Percentiles rank a stretch among this genome's conserved stretches.
These are phyloP conservation scores for Eimeria tenella DNA, from an alignment of 169 alveolate species.

Conservation along the genomic window DNA sequence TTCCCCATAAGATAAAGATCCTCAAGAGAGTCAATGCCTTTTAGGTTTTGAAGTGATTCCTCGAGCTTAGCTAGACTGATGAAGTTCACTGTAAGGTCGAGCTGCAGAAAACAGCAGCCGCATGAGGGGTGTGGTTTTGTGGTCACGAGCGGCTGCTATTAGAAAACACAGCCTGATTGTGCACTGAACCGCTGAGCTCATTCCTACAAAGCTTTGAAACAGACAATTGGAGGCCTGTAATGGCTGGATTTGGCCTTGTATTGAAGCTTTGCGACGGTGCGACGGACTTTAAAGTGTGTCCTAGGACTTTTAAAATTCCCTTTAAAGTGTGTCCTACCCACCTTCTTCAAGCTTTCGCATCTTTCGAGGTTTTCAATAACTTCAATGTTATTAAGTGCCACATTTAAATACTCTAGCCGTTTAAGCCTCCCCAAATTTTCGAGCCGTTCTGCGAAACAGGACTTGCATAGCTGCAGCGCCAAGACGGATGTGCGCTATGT, in stretches of 20 bases:
- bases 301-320: background rate
- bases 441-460: conserved; percentile 84
- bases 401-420: conserved; percentile 94
- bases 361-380: conserved; percentile 91
- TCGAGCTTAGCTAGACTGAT: conserved; percentile 89
- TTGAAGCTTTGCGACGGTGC: background rate
- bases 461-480: no score
- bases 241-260: background rate
- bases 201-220: background rate
- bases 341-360: conserved; percentile 93
- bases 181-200: background rate
- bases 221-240: background rate
- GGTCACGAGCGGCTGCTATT: background rate
- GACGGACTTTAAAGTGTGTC: background rate
- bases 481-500: no score
- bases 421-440: conserved; percentile 92
- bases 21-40: conserved; percentile 80
- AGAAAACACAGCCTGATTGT: background rate
- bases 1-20: conserved; percentile 95
- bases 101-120: conserved; percentile 59
- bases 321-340: background rate
- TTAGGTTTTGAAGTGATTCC: conserved; percentile 84
- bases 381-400: conserved; percentile 93
- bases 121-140: background rate
- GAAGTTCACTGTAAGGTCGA: conserved; percentile 95